Conservation (phyloP, 2,329 filamentous ascomycete species). For the Akanthomyces muscarius region DNA sequence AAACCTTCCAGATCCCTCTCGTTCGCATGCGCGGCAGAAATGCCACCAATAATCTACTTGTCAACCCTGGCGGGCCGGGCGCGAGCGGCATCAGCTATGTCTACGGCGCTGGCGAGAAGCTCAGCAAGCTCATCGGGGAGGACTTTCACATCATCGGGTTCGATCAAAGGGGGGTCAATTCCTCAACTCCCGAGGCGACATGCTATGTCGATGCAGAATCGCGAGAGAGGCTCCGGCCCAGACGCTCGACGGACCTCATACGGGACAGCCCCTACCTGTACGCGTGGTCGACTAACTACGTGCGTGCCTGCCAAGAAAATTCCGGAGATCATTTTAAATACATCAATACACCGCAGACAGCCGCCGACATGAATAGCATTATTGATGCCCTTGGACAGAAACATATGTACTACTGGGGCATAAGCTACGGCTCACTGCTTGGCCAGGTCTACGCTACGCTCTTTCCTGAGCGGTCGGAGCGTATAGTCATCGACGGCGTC, state of each 20-base stretch:
- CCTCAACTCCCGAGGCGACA: conserved; percentile 28
- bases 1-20: conserved; percentile 42
- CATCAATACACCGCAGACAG: conserved; percentile 47
- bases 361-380: conserved; percentile 49
- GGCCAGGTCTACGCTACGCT: conserved; percentile 30
- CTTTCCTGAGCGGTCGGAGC: conserved; percentile 20
- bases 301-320: conserved; percentile 38
- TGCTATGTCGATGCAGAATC: conserved; percentile 38
- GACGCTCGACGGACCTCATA: conserved; percentile 25
- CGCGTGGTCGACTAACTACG: conserved; percentile 39
- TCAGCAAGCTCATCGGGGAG: conserved; percentile 37
- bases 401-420: conserved; percentile 38
- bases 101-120: conserved; percentile 30
- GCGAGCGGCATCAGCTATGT: conserved; percentile 39
- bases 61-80: conserved; percentile 48
- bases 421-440: conserved; percentile 36
- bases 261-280: conserved; percentile 37
- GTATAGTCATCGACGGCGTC: conserved; percentile 23
- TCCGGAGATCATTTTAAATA: conserved; percentile 43
- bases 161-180: conserved; percentile 43
- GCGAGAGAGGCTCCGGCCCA: conserved; percentile 26
- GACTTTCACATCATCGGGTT: conserved; percentile 44
- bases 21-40: conserved; percentile 41
- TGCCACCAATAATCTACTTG: conserved; percentile 40
- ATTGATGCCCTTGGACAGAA: conserved; percentile 36